phyloP scores from a whole-genome alignment of 345 rosid species.

The Arabis hirsuta region DNA sequence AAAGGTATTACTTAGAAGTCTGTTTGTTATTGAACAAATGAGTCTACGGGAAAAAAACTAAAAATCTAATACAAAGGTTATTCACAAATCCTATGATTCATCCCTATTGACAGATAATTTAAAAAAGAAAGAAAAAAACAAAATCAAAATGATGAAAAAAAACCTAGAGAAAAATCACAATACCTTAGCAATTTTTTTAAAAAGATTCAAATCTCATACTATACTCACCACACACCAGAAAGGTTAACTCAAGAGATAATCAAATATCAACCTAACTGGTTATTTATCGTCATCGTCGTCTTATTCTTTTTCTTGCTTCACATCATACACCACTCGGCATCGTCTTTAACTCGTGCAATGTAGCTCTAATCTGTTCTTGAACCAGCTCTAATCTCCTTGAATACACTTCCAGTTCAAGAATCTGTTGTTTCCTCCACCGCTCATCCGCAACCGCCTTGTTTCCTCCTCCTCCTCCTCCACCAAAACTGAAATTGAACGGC shows the following conservation, averaged over 20 bases:
- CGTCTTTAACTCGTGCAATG: constrained; percentile 70
- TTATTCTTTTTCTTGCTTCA: constrained; percentile 37
- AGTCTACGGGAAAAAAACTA: constrained; percentile 28
- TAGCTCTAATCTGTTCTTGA: constrained; percentile 84
- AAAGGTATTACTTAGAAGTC: constrained; percentile 26
- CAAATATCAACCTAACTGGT: constrained; percentile 36
- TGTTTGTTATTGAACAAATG: constrained; percentile 38
- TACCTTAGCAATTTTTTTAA: constrained; percentile 31
- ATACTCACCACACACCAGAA: constrained; percentile 44
- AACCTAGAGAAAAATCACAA: constrained; percentile 39
- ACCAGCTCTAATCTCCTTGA: constrained; percentile 87
- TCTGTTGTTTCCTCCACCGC: constrained; percentile 96
- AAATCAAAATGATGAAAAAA: constrained; percentile 21
- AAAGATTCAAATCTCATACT: constrained; percentile 37
- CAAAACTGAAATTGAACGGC: constrained; percentile 34
- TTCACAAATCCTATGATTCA: constrained; percentile 41
- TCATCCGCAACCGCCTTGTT: constrained; percentile 58
- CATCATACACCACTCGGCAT: constrained; percentile 50
- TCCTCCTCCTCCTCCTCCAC: constrained; percentile 49
- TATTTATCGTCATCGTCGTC: constrained; percentile 17
- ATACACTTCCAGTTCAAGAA: constrained; percentile 91
- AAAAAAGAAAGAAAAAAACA: not conserved
- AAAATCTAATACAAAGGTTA: constrained; percentile 44
- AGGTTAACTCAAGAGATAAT: constrained; percentile 33
- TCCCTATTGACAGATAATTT: constrained; percentile 44